Conservation (phyloP, 176 grass and related monocot genomes). For the Canna indica region DNA sequence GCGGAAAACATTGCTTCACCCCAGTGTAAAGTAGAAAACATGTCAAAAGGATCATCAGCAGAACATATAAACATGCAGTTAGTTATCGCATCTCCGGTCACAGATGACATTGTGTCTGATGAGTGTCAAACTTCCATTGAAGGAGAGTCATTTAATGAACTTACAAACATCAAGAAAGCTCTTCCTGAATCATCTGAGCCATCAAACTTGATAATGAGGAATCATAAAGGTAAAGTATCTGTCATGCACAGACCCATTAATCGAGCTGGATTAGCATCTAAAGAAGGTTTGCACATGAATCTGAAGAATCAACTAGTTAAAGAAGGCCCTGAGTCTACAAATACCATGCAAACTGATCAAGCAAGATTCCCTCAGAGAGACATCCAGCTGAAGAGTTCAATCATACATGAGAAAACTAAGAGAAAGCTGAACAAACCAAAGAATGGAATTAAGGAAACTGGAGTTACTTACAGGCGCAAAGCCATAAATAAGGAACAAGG, state of each 20-base stretch:
- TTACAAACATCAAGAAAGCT: neutral
- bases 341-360: neutral
- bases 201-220: slow-evolving; percentile 4
- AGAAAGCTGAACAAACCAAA: neutral
- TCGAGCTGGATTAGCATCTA: slow-evolving; percentile 1
- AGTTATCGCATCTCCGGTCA: neutral
- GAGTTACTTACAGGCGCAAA: neutral
- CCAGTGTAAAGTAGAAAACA: neutral
- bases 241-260: neutral
- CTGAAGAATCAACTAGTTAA: neutral
- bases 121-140: neutral
- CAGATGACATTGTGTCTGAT: neutral
- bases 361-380: neutral
- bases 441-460: neutral
- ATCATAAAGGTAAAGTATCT: neutral
- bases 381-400: slow-evolving; percentile 1
- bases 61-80: neutral
- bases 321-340: no score
- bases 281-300: neutral
- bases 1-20: neutral
- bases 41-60: neutral
- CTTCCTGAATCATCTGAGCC: neutral
- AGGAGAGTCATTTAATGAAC: neutral
- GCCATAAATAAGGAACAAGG: neutral
- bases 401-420: neutral